Evolutionary conservation across 2,329 filamentous ascomycete species (phyloP).

Genomic region (Apiospora hydei): DNA sequence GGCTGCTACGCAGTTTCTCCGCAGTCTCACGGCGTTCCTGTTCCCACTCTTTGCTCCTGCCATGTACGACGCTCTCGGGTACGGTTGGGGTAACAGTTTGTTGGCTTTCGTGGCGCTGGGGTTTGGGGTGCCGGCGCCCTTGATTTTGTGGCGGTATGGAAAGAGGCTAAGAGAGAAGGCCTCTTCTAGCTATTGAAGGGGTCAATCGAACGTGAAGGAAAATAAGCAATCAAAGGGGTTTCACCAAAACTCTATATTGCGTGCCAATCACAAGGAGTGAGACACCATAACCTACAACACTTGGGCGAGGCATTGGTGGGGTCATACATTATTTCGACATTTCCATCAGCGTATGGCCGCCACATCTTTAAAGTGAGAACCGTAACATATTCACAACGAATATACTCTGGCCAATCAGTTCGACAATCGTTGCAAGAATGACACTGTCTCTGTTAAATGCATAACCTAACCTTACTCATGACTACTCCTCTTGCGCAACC

Average conservation of each 20-base stretch:
- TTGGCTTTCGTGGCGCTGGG: constrained; percentile 52
- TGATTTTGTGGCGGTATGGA: constrained; percentile 55
- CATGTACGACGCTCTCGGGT: constrained; percentile 47
- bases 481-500: neutral
- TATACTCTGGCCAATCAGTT: too few relatives aligned
- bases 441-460: too few relatives aligned
- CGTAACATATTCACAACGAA: too few relatives aligned
- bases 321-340: too few relatives aligned
- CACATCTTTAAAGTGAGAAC: too few relatives aligned
- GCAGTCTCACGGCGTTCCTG: constrained; percentile 53
- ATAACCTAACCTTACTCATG: neutral
- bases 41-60: constrained; percentile 58
- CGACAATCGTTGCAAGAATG: neutral
- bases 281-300: too few relatives aligned
- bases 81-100: constrained; percentile 51
- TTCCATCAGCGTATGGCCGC: too few relatives aligned
- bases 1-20: constrained; percentile 54
- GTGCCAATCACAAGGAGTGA: too few relatives aligned
- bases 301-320: too few relatives aligned
- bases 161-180: constrained; percentile 40
- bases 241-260: too few relatives aligned
- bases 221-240: too few relatives aligned
- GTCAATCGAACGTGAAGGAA: too few relatives aligned
- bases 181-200: constrained; percentile 30
- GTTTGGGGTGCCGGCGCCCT: constrained; percentile 49